phyloP scores from a whole-genome alignment of 441 rosid genomes.

The Aquilaria agallochum region DNA sequence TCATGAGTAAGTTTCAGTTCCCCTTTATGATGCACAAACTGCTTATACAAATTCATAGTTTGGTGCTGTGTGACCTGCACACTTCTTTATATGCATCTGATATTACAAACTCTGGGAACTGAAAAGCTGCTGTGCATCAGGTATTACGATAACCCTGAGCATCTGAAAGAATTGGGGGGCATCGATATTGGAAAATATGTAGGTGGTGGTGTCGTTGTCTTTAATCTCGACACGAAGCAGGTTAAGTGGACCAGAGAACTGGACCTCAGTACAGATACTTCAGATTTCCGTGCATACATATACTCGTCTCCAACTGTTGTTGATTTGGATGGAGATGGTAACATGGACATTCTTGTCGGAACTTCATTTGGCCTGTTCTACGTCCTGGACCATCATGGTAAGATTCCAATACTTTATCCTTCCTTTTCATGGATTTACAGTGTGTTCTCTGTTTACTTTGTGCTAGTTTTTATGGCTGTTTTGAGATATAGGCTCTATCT shows the following conservation, averaged over 20 bases:
- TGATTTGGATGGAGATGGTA: conserved; percentile 99
- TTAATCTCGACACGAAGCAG: conserved; percentile 96
- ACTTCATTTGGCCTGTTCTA: conserved; percentile 97
- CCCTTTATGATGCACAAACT: neutral
- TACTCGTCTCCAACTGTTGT: conserved; percentile 93
- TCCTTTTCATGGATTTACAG: conserved; percentile 4
- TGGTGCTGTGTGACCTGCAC: neutral
- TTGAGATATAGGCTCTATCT: no score
- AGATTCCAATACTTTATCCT: conserved; percentile 16
- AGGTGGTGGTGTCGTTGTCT: conserved; percentile 85
- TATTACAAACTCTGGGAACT: neutral
- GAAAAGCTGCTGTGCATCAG: conserved; percentile 32
- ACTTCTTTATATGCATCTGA: neutral
- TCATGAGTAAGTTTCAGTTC: conserved; percentile 69
- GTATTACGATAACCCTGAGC: conserved; percentile 95
- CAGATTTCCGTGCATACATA: conserved; percentile 76
- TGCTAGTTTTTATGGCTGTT: neutral
- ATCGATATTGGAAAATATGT: conserved; percentile 89
- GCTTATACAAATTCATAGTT: neutral
- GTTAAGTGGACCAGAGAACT: conserved; percentile 85
- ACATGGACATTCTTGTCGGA: conserved; percentile 96
- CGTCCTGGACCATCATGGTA: conserved; percentile 95
- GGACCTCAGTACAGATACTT: conserved; percentile 79
- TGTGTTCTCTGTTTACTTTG: neutral
- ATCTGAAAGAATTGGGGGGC: conserved; percentile 79